Base-by-base conservation (phyloP, 2,329 filamentous ascomycete genomes). In the Beauveria brongniartii region DNA sequence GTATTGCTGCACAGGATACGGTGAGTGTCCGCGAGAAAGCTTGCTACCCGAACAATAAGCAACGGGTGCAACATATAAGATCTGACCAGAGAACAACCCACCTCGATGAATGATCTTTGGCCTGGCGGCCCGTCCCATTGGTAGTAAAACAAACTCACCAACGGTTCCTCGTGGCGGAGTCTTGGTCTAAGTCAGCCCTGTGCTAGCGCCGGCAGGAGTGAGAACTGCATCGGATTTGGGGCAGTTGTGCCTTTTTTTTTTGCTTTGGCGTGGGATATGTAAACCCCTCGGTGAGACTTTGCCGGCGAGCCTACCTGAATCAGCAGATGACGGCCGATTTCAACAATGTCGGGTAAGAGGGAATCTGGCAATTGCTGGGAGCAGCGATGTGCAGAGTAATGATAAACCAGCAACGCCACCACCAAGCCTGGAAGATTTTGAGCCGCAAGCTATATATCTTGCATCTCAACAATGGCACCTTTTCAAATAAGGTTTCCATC, bases 141-240 rank as follows among this genome's bases (percentile, higher is more conserved):
- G 57, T 20, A 14, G 9, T 12, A 8, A n/a, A 18, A 10, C 2
- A n/a, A 10, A 8, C 8, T n/a, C 24, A 26, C 41, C 14, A 34
- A 24, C 44, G 16, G 16, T 37, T 56, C 46, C 22, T 54, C 20
- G 22, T 14, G 34, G 55, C 46, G 34, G 24, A 59, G 22, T 44
- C 34, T 18, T n/a, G 40, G 18, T 47, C 26, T 3, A 41, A 59
- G 37, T 59, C 40, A 53, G 57, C 57, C 57, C 57, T 28, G 57
- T 46, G 40, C 16, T 53, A 53, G 37, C 37, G 47, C 24, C 24
- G 56, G 47, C 6, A 30, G 55, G 16, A 44, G 14, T 5, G 24
- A 59, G 24, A 43, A 47, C 47, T 26, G 47, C 56, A 34, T 52
- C 24, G 50, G 22, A 10, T 22, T 44, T 41, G 22, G 5, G 50